Percentiles rank a stretch among this genome's conserved stretches.
phyloP scores from a whole-genome alignment of 108 stramenopile species.

The Skeletonema costatum region DNA sequence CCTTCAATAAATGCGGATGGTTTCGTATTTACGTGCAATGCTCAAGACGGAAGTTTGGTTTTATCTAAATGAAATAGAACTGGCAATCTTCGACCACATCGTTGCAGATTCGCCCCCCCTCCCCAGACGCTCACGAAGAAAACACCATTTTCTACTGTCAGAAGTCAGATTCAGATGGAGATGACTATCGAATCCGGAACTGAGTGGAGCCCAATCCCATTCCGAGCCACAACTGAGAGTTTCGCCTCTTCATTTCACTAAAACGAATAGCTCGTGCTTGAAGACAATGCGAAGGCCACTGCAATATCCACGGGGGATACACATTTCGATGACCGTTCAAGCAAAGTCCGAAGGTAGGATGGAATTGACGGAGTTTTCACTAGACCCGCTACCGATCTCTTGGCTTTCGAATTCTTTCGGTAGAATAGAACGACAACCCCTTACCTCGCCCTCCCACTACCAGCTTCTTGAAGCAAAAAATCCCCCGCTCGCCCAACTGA shows the following conservation, averaged over 20 bases:
- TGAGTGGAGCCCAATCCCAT: background rate
- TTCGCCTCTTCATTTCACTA: background rate
- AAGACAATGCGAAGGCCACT: background rate
- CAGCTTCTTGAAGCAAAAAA: background rate
- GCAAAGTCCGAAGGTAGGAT: background rate
- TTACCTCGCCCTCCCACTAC: background rate
- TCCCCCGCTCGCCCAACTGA: background rate
- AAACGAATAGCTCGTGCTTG: background rate
- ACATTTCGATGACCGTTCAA: background rate
- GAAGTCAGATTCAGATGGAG: background rate
- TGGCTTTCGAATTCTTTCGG: too few species aligned
- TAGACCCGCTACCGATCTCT: too few species aligned
- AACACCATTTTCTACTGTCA: background rate
- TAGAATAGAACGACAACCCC: background rate
- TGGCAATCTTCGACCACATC: background rate
- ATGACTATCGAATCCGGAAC: background rate
- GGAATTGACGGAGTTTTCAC: background rate
- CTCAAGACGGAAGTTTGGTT: background rate
- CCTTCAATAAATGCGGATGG: background rate
- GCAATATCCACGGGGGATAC: background rate
- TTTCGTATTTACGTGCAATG: background rate
- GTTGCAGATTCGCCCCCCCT: background rate
- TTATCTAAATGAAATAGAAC: background rate
- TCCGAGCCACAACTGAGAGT: background rate
- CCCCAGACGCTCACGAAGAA: background rate